A percentile compares a stretch with the other conserved stretches of the same genome.
These are phyloP conservation scores for Aspergillus costaricaensis DNA, from an alignment of 2,329 filamentous ascomycete genomes.

Conservation along the genomic window DNA sequence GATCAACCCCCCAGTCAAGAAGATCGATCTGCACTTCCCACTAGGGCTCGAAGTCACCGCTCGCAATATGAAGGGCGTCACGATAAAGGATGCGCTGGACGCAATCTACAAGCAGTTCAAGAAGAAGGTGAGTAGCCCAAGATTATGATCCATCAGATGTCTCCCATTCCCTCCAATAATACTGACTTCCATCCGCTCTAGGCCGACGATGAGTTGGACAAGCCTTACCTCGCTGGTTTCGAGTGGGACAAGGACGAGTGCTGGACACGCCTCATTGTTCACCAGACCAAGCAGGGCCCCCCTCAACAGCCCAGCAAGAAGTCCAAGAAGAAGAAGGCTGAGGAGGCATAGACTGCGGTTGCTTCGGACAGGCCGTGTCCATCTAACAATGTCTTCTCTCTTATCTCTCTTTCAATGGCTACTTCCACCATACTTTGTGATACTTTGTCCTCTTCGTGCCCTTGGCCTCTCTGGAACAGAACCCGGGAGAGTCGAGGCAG, in stretches of 20 bases:
- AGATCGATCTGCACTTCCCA: constrained; percentile 90
- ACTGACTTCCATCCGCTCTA: constrained; percentile 40
- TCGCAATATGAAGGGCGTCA: constrained; percentile 90
- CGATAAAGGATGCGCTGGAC: constrained; percentile 94
- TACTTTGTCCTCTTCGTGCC: constrained; percentile 21
- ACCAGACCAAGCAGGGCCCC: constrained; percentile 72
- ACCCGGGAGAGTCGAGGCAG: constrained; percentile 29
- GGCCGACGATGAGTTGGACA: constrained; percentile 88
- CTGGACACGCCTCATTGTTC: constrained; percentile 84
- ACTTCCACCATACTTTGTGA: constrained; percentile 5
- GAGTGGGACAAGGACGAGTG: constrained; percentile 95
- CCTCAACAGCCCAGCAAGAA: constrained; percentile 51
- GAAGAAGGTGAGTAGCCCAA: constrained; percentile 72
- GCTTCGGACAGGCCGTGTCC: not conserved
- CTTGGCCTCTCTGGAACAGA: constrained; percentile 12
- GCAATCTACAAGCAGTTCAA: constrained; percentile 96
- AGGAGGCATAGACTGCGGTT: constrained; percentile 35
- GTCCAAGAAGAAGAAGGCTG: constrained; percentile 65
- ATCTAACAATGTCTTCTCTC: not conserved
- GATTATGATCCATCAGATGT: not conserved
- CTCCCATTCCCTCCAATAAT: not conserved
- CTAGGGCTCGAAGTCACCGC: constrained; percentile 84
- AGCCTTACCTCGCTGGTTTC: constrained; percentile 87
- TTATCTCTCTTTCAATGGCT: not conserved
- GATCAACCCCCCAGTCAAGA: constrained; percentile 81